A percentile compares a stretch with the other conserved stretches of the same genome.
These are phyloP conservation scores for Umbelopsis isabellina DNA, from an alignment of 192 early-diverging fungal species.

Conservation along the genomic window DNA sequence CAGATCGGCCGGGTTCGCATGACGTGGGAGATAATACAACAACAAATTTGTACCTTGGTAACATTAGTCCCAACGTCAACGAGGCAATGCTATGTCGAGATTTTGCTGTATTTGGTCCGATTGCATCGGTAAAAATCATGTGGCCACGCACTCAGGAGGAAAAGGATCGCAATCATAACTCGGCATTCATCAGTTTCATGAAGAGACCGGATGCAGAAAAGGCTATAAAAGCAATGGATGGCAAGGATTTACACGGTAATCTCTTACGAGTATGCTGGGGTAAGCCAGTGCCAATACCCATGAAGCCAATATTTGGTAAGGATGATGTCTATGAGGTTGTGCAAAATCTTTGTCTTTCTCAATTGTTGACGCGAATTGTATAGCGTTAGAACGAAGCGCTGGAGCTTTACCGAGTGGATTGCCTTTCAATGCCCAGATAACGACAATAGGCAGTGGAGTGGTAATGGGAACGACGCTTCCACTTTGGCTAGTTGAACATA, in stretches of 20 bases:
- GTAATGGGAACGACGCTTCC: not conserved
- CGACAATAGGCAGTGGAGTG: slow-evolving; percentile 17
- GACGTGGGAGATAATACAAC: slow-evolving; percentile 74
- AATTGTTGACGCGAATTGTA: not conserved
- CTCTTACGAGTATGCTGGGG: slow-evolving; percentile 81
- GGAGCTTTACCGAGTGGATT: slow-evolving; percentile 43
- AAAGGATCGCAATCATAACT: slow-evolving; percentile 75
- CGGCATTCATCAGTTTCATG: slow-evolving; percentile 93
- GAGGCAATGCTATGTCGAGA: slow-evolving; percentile 73
- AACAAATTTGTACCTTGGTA: slow-evolving; percentile 87
- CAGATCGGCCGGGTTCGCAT: slow-evolving; percentile 54
- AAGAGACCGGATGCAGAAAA: slow-evolving; percentile 66
- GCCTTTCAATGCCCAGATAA: slow-evolving; percentile 68
- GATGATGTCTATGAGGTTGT: not conserved
- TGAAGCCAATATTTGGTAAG: slow-evolving; percentile 73
- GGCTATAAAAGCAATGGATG: slow-evolving; percentile 78
- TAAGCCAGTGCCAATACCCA: slow-evolving; percentile 75
- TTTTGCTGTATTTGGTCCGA: slow-evolving; percentile 83
- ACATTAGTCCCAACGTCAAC: slow-evolving; percentile 71
- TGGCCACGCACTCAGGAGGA: slow-evolving; percentile 91
- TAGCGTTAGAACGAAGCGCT: slow-evolving; percentile 41
- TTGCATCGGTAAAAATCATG: slow-evolving; percentile 94
- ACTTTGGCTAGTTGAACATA: slow-evolving; percentile 7
- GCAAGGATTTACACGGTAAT: slow-evolving; percentile 61
- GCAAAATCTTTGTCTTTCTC: not conserved